These are phyloP conservation scores for Fusarium bactridioides DNA, from an alignment of 2,329 filamentous ascomycete species.

Conservation along the genomic window DNA sequence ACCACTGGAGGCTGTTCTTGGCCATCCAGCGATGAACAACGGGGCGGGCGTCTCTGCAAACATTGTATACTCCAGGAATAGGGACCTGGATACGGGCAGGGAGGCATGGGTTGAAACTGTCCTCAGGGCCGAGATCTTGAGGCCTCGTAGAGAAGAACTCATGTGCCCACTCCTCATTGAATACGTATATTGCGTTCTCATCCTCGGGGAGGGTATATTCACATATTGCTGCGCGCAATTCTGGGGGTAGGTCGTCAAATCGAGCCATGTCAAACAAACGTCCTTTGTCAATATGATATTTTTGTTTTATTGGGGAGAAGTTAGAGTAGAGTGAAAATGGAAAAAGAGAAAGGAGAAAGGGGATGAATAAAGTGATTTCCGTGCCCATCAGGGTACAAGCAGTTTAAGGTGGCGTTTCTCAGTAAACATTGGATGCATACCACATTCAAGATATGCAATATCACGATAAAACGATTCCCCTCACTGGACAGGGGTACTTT, in stretches of 20 bases:
- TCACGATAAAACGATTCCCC: background rate
- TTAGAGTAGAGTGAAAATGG: background rate
- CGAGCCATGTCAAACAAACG: background rate
- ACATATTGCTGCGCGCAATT: background rate
- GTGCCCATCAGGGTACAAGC: background rate
- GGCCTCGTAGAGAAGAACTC: background rate
- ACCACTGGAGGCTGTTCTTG: background rate
- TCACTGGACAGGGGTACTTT: background rate
- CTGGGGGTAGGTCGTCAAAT: background rate
- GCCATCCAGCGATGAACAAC: background rate
- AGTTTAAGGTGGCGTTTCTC: background rate
- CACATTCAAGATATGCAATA: background rate
- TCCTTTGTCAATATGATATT: no score
- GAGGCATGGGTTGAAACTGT: background rate
- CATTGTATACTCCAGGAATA: background rate
- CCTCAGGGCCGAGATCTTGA: accelerated
- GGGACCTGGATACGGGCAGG: background rate
- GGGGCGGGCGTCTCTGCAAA: background rate
- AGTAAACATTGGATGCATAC: background rate
- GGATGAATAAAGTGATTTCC: background rate
- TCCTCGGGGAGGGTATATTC: background rate
- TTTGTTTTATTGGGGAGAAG: background rate
- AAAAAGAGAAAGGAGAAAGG: background rate
- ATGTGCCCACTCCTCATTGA: background rate
- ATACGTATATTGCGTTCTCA: background rate